Conservation (phyloP, 2,329 filamentous ascomycete species). For the Fusarium citri region DNA sequence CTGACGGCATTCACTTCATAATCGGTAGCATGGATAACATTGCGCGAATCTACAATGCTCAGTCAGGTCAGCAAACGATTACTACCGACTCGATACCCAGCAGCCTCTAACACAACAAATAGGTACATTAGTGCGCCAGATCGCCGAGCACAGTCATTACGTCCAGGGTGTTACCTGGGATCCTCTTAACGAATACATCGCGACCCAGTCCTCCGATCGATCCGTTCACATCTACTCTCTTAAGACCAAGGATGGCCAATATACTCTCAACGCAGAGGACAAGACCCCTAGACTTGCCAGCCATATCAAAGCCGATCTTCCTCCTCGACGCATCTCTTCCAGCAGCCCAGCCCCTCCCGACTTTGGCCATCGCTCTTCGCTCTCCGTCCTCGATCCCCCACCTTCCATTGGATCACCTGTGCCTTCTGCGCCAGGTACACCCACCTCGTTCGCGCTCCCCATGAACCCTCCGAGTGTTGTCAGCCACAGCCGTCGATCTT, state of each 20-base stretch:
- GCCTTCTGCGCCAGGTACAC: constrained; percentile 92
- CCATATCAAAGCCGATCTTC: constrained; percentile 86
- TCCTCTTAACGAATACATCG: constrained; percentile 96
- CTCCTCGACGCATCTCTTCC: constrained; percentile 87
- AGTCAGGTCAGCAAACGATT: constrained; percentile 73
- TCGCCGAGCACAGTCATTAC: constrained; percentile 97
- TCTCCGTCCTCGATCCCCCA: constrained; percentile 65
- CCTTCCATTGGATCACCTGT: constrained; percentile 80
- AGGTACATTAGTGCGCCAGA: constrained; percentile 82
- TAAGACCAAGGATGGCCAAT: constrained; percentile 96
- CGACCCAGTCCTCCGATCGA: constrained; percentile 96
- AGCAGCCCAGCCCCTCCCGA: constrained; percentile 93
- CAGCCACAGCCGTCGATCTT: constrained; percentile 93
- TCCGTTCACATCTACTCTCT: constrained; percentile 98
- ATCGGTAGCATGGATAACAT: constrained; percentile 99
- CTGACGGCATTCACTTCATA: constrained; percentile 96
- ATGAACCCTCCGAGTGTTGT: constrained; percentile 96
- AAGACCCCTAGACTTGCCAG: constrained; percentile 85
- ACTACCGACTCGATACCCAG: not conserved
- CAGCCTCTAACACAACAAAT: constrained; percentile 11
- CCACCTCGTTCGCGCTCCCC: constrained; percentile 84
- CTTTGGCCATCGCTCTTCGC: constrained; percentile 73
- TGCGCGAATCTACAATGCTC: constrained; percentile 94
- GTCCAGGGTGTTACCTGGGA: constrained; percentile 99
- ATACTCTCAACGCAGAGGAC: constrained; percentile 76